Evolutionary conservation across 2,329 filamentous ascomycete species (phyloP).

Genomic region (Fusarium citri): DNA sequence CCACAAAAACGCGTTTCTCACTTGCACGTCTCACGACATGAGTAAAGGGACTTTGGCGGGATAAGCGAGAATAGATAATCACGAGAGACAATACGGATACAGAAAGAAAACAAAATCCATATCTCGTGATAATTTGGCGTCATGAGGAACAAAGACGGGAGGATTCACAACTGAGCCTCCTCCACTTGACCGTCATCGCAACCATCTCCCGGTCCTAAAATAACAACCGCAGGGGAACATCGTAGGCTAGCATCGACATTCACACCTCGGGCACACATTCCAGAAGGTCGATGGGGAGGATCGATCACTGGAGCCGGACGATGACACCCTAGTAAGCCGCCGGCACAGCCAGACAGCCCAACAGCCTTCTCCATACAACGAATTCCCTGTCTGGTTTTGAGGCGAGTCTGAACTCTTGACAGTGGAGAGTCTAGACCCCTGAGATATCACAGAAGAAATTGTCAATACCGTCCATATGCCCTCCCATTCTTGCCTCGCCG

Average conservation of each 20-base stretch:
- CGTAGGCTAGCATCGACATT: constrained; percentile 31
- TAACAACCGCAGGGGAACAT: constrained; percentile 25
- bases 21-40: constrained; percentile 5
- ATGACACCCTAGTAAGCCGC: constrained; percentile 26
- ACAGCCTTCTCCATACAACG: neutral
- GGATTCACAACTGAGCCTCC: constrained; percentile 2
- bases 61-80: constrained; percentile 5
- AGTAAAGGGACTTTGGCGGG: constrained; percentile 12
- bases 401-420: constrained; percentile 11
- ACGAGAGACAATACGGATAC: neutral
- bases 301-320: constrained; percentile 30
- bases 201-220: constrained; percentile 29
- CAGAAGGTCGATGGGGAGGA: constrained; percentile 38
- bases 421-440: constrained; percentile 31
- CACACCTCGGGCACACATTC: constrained; percentile 38
- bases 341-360: constrained; percentile 3
- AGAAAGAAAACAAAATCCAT: neutral
- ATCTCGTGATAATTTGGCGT: constrained; percentile 1
- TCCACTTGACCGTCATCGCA: constrained; percentile 13
- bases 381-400: constrained; percentile 2
- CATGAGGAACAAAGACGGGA: neutral
- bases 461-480: constrained; percentile 8
- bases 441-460: constrained; percentile 25
- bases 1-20: constrained; percentile 10
- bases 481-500: constrained; percentile 14